A percentile compares a stretch with the other conserved stretches of the same genome.
These are phyloP conservation scores for Cryptococcus hybrid DNA, from an alignment of 1,284 basidiomycete species.

Conservation along the genomic window DNA sequence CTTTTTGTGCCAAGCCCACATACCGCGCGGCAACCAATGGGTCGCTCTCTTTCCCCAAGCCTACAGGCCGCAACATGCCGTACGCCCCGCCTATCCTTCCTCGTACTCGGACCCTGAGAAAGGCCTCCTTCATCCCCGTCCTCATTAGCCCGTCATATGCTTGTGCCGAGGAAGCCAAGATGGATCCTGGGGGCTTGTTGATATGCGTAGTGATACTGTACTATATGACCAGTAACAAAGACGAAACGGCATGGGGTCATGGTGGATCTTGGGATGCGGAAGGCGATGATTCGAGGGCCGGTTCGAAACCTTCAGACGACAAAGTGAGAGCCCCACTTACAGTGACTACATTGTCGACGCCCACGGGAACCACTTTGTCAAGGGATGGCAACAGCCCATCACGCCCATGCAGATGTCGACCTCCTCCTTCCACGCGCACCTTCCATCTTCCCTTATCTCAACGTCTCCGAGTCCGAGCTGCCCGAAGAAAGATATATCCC, in stretches of 20 bases:
- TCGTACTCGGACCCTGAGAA: slow-evolving; percentile 8
- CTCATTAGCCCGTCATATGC: slow-evolving; percentile 1
- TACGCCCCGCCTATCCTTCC: slow-evolving; percentile 10
- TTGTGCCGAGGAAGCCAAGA: slow-evolving; percentile 6
- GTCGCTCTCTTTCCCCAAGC: slow-evolving; percentile 8
- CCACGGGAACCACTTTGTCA: slow-evolving; percentile 32
- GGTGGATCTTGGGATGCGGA: slow-evolving; percentile 1
- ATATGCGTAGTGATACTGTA: background rate
- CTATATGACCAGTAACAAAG: background rate
- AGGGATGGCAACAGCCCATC: slow-evolving; percentile 16
- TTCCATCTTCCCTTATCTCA: slow-evolving; percentile 36
- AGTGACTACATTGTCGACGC: slow-evolving; percentile 24
- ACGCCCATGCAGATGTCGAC: slow-evolving; percentile 26
- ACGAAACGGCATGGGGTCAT: background rate
- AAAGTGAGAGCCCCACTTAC: background rate
- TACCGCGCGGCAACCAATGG: no score
- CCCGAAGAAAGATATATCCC: slow-evolving; percentile 27
- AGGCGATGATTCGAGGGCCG: background rate
- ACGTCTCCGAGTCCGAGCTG: slow-evolving; percentile 14
- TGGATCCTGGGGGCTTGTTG: slow-evolving; percentile 6
- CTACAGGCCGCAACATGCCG: slow-evolving; percentile 7
- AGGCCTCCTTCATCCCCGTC: slow-evolving; percentile 8
- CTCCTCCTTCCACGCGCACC: slow-evolving; percentile 23
- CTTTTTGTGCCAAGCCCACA: no score
- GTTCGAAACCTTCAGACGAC: background rate